phyloP scores from a whole-genome alignment of 192 early-diverging fungal genomes.

The Coemansia sp. region DNA sequence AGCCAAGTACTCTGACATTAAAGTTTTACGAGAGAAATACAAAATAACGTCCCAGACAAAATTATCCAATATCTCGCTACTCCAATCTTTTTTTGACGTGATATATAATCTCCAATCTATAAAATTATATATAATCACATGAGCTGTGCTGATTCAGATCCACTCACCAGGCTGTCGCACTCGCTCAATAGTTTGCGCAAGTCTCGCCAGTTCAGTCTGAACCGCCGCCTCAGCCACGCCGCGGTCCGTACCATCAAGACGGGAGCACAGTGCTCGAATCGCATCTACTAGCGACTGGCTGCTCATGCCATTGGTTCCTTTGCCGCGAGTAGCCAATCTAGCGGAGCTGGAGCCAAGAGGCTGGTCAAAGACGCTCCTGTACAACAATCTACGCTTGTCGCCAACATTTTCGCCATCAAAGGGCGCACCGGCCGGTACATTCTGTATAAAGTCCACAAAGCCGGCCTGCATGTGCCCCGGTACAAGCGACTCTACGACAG shows the following conservation, averaged over 20 bases:
- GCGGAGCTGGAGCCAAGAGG: neutral
- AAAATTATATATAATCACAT: conserved; percentile 1
- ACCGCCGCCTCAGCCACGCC: neutral
- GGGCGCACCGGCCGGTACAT: conserved; percentile 12
- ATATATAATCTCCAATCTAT: neutral
- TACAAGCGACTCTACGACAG: conserved; percentile 18
- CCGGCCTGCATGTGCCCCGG: conserved; percentile 12
- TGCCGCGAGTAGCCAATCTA: neutral
- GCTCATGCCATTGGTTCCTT: neutral
- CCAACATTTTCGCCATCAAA: neutral
- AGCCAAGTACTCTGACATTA: conserved; percentile 31
- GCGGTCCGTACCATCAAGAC: neutral
- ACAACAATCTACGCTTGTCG: neutral
- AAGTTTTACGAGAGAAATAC: neutral
- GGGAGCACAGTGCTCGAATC: neutral
- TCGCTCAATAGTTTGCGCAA: conserved; percentile 17
- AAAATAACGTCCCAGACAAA: neutral
- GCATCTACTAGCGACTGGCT: neutral
- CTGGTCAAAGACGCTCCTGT: conserved; percentile 1
- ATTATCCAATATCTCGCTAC: neutral
- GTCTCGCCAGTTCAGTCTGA: conserved; percentile 14
- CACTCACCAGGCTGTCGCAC: neutral
- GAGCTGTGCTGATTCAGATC: neutral
- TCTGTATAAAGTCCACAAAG: conserved; percentile 27
- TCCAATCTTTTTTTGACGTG: neutral